Percentiles rank a stretch among this genome's conserved stretches.
phyloP scores from a whole-genome alignment of 2,329 filamentous ascomycete species.

The Exophiala aquamarina region DNA sequence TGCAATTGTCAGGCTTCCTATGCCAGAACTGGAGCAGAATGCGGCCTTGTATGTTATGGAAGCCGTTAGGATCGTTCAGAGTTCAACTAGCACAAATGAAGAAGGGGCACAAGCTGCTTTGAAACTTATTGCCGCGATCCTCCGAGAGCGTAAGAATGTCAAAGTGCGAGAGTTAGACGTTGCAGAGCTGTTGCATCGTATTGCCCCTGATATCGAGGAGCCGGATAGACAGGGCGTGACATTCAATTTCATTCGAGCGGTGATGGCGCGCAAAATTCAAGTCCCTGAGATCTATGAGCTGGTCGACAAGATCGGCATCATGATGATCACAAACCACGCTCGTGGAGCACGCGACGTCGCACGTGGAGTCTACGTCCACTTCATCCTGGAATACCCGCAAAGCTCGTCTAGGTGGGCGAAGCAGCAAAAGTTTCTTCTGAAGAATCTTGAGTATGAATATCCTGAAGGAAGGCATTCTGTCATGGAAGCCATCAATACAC shows the following conservation, averaged over 20 bases:
- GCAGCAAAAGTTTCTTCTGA: conserved; percentile 83
- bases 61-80: conserved; percentile 77
- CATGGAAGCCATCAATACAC: conserved; percentile 83
- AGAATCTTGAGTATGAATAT: conserved; percentile 87
- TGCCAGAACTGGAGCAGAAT: conserved; percentile 67
- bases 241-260: conserved; percentile 88
- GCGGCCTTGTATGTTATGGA: conserved; percentile 80
- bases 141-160: conserved; percentile 77
- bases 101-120: conserved; percentile 85
- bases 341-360: conserved; percentile 83
- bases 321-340: conserved; percentile 97
- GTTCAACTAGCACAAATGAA: conserved; percentile 73
- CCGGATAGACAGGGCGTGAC: conserved; percentile 88
- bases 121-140: conserved; percentile 80
- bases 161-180: conserved; percentile 77
- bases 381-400: conserved; percentile 91
- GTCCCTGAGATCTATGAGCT: conserved; percentile 88
- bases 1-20: conserved; percentile 79
- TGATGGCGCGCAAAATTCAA: conserved; percentile 81
- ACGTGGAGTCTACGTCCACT: conserved; percentile 87
- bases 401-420: conserved; percentile 85
- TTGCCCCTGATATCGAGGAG: conserved; percentile 88
- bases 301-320: conserved; percentile 80
- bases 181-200: conserved; percentile 75
- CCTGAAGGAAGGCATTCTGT: conserved; percentile 87